Conservation (phyloP, 2,329 filamentous ascomycete species). For the Cercospora sesami region DNA sequence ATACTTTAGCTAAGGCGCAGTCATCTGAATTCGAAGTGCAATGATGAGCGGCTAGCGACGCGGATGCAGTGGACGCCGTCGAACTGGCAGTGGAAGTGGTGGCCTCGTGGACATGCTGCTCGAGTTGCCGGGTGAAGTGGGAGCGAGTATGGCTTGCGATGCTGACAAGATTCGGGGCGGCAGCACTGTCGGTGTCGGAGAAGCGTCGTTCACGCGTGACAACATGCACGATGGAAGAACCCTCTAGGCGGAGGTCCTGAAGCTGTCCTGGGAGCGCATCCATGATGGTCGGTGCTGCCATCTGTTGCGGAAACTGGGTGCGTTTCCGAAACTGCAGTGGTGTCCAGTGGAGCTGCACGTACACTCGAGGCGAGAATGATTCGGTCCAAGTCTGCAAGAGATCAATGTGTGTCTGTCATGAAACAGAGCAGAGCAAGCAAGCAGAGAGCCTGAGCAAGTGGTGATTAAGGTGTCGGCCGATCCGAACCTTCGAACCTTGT, state of each 20-base stretch:
- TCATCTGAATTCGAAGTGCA: not conserved
- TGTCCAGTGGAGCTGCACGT: not conserved
- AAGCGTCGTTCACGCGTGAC: conserved; percentile 19
- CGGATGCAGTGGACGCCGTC: not conserved
- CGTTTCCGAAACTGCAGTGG: not conserved
- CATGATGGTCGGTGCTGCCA: not conserved
- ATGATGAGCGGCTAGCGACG: conserved; percentile 7
- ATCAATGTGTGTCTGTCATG: not conserved
- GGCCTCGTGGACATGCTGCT: not conserved
- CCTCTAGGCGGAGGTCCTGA: not conserved
- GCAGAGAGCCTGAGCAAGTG: too few species aligned
- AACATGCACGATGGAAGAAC: conserved; percentile 1
- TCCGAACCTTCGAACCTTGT: conserved; percentile 5
- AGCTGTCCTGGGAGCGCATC: not conserved
- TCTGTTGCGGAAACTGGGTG: not conserved
- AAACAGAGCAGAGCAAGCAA: not conserved
- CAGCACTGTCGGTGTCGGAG: conserved; percentile 15
- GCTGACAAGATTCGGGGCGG: not conserved
- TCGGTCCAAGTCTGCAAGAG: not conserved
- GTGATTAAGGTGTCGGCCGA: not conserved
- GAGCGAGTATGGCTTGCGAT: not conserved
- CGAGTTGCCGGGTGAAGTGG: not conserved
- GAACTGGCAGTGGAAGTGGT: not conserved
- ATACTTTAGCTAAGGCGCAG: conserved; percentile 30
- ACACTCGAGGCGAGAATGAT: not conserved